phyloP scores from a whole-genome alignment of 495 filamentous ascomycete genomes.

The Xylaria palmicola region DNA sequence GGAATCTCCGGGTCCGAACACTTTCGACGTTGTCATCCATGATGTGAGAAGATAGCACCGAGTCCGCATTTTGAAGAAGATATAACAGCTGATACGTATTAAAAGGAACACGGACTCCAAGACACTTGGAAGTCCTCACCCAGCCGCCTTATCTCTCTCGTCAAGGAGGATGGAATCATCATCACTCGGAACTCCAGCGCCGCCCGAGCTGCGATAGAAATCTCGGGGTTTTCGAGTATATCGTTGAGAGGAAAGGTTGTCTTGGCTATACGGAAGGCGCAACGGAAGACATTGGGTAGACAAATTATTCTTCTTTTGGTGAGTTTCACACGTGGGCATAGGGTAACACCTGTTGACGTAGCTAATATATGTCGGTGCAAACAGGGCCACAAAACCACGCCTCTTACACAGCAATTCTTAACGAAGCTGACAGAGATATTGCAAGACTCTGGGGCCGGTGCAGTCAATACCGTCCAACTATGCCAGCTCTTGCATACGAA shows the following conservation, averaged over 20 bases:
- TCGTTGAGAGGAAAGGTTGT: conserved; percentile 3
- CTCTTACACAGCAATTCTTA: neutral
- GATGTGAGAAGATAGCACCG: neutral
- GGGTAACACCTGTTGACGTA: no score
- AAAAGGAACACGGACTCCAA: conserved; percentile 4
- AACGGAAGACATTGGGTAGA: neutral
- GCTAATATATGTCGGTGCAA: no score
- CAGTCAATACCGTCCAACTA: neutral
- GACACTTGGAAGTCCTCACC: neutral
- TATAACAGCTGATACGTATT: neutral
- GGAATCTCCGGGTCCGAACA: neutral
- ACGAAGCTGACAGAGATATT: neutral
- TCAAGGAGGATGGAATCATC: conserved; percentile 8
- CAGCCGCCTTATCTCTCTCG: neutral
- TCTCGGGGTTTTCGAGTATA: neutral
- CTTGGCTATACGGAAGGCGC: conserved; percentile 1
- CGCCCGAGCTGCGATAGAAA: neutral
- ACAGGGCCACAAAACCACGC: neutral
- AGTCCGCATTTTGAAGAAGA: neutral
- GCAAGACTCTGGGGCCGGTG: neutral
- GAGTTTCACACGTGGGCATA: neutral
- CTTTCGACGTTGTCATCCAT: conserved; percentile 18
- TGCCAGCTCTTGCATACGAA: neutral
- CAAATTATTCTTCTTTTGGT: conserved; percentile 16
- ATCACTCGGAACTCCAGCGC: conserved; percentile 16